Conservation (phyloP, 2,329 filamentous ascomycete species). For the Aplosporella prunicola region DNA sequence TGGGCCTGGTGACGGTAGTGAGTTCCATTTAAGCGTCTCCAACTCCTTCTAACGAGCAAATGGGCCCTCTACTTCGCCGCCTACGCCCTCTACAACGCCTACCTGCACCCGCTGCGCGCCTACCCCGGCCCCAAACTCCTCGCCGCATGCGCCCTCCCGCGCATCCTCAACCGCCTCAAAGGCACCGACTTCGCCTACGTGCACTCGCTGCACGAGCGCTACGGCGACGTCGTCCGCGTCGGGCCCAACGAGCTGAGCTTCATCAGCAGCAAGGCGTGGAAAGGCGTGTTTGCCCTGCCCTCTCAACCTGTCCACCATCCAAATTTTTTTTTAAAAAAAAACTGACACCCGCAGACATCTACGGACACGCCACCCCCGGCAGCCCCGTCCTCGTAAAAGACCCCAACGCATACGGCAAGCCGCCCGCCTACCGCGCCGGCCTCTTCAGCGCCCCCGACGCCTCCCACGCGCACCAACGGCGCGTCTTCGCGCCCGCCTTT, state of each 20-base stretch:
- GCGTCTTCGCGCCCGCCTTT: slow-evolving; percentile 32
- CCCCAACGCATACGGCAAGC: slow-evolving; percentile 19
- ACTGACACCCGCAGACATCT: no score
- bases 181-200: slow-evolving; percentile 16
- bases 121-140: slow-evolving; percentile 9
- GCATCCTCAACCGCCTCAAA: slow-evolving; percentile 1
- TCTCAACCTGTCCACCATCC: no score
- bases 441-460: slow-evolving; percentile 27
- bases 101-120: slow-evolving; percentile 9
- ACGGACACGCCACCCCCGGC: slow-evolving; percentile 26
- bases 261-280: slow-evolving; percentile 4
- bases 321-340: no score
- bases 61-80: no score
- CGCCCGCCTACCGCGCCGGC: slow-evolving; percentile 27
- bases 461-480: slow-evolving; percentile 32
- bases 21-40: no score
- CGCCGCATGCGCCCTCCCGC: slow-evolving; percentile 6
- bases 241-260: slow-evolving; percentile 26
- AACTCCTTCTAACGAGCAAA: no score
- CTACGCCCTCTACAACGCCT: slow-evolving; percentile 8
- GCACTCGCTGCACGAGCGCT: slow-evolving; percentile 28
- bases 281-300: no score
- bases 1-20: no score
- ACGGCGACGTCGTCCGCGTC: slow-evolving; percentile 35
- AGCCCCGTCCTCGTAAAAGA: slow-evolving; percentile 22